These are phyloP conservation scores for Pleurotus giganteus DNA, from an alignment of 768 basidiomycete genomes.

Conservation along the genomic window DNA sequence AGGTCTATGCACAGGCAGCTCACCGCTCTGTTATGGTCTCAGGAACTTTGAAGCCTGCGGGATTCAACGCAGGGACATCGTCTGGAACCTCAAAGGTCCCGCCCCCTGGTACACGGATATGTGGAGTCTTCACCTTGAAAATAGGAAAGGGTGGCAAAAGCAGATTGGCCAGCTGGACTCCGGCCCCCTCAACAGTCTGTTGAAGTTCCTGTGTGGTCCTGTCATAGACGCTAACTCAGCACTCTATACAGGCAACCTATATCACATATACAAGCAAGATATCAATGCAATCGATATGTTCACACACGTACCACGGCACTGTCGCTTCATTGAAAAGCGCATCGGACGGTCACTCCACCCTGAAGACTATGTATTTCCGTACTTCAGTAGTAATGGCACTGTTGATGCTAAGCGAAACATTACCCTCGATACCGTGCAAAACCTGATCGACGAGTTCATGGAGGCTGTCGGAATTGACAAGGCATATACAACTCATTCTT, in stretches of 20 bases:
- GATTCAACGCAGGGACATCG: slow-evolving; percentile 21
- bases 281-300: slow-evolving; percentile 26
- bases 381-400: slow-evolving; percentile 23
- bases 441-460: slow-evolving; percentile 25
- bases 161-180: slow-evolving; percentile 18
- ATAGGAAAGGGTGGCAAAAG: slow-evolving; percentile 17
- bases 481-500: slow-evolving; percentile 31
- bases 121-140: slow-evolving; percentile 20
- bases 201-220: not conserved
- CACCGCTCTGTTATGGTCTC: not conserved
- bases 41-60: slow-evolving; percentile 30
- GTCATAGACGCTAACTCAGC: not conserved
- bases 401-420: slow-evolving; percentile 22
- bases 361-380: slow-evolving; percentile 34
- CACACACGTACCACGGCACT: slow-evolving; percentile 24
- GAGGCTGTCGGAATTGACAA: slow-evolving; percentile 20
- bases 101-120: slow-evolving; percentile 16
- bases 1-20: too few relatives aligned
- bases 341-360: slow-evolving; percentile 19
- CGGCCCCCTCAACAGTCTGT: slow-evolving; percentile 14
- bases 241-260: slow-evolving; percentile 22
- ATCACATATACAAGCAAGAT: slow-evolving; percentile 33
- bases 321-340: slow-evolving; percentile 14
- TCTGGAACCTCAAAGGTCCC: slow-evolving; percentile 9
- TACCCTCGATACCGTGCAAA: slow-evolving; percentile 26